Base-by-base conservation (phyloP, 352 stramenopile genomes). In the Blastocystis sp. region DNA sequence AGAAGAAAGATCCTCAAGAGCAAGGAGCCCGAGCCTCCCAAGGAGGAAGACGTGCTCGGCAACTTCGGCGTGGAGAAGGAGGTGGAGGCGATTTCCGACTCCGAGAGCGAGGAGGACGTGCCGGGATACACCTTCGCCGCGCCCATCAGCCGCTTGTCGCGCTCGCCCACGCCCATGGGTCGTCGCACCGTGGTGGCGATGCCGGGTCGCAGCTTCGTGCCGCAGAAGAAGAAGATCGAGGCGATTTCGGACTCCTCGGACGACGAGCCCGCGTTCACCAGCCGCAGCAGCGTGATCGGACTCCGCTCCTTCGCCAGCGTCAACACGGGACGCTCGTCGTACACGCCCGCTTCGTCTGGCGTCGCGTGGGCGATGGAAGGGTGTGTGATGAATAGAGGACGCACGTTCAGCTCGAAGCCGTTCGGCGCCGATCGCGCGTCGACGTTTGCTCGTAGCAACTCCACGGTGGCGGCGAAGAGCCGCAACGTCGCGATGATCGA, bases 11-110 rank as follows among this genome's bases (percentile, higher is more conserved):
- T 55, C 6, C 45, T 55, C 45, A 67, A 63, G 21, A 85, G 74
- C 41, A 41, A 66, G 41, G 35, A 45, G 55, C 62, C 62, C 6
- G 21, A 33, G 16, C 33, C 31, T 6, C 26, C 65, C 29, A 26
- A 50, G 33, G 74, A 85, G 37, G 74, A 85, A 37, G 60, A 33
- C 21, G 26, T 85, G 29, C 74, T 85, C 26, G 74, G 74, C 29
- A 31, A 85, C 74, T 85, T 85, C 45, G 74, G 31, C 35, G 60
- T 62, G 69, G 24, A 50, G 50, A 39, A 85, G 60, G 74, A 85
- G 74, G 50, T 45, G 51, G 74, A 85, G 33, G 74, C 74, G 16
- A 85, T 85, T 45, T 67, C 74, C 35, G 70, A 45, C 1, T n/a
- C 21, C 21, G 39, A 26, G 31, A 29, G 35, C 2, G 35, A 29